Base-by-base conservation (phyloP, 352 stramenopile genomes). In the Pythium aristosporum region DNA sequence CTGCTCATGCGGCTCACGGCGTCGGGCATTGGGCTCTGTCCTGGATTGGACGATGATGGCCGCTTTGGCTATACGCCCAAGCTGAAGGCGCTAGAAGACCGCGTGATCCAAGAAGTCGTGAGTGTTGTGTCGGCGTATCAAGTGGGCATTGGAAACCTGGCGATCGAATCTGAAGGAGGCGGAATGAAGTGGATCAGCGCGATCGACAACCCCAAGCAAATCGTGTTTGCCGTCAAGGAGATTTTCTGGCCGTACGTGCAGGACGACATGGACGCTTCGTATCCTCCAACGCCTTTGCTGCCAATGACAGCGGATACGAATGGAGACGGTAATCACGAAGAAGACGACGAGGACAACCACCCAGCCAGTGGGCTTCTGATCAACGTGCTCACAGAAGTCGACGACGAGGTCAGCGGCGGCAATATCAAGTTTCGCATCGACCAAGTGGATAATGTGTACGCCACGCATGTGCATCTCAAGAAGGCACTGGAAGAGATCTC, bases 231-330 rank as follows among this genome's bases (percentile, higher is more conserved):
- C 5, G 79, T 94, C 36, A 80, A 79, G 52, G 85, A 92, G 57
- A 87, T 94, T 57, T 71, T 85, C 30, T 94, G 82, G 80, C 85
- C 82, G n/a, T 89, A 90, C 52, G 79, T 89, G 23, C 69, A 69
- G 3, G 52, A 68, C 43, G 62, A 68, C 13, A 49, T 59, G 10
- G 52, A 65, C 5, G 56, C 63, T 5, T 20, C 56, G 13, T 65
- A 60, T 36, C 55, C 52, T 1, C 57, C 50, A 3, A 71, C 64
- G 25, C 36, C 56, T 6, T 32, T 63, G 34, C 34, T 53, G 16
- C 42, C 43, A 8, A 65, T 70, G 63, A 34, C 20, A 3, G 42
- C 39, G 8, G 50, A 63, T 10, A 15, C 32, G 20, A 43, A 48
- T 5, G 21, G 20, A 12, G 11, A 53, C 5, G 30, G 36, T 37